Base-by-base conservation (phyloP, 768 basidiomycete genomes). In the Antrodiella citrinella region DNA sequence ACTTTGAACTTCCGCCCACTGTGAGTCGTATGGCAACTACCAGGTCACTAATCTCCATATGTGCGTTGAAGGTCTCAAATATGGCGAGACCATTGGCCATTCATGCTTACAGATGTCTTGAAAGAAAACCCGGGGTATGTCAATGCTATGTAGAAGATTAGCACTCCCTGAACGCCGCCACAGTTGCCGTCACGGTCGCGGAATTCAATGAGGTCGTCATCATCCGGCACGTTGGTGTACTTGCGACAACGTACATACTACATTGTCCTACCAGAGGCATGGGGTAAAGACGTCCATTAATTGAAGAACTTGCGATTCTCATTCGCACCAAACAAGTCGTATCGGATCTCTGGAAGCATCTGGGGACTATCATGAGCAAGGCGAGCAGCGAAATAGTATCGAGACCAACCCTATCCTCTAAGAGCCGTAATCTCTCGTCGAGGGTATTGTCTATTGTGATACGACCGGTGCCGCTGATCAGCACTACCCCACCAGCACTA, bases 261-360 rank as follows among this genome's bases (percentile, higher is more conserved):
- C 30, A 35, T 35, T 15, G 30, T 35, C 30, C 30, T 35, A 15
- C 30, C 30, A 35, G 15, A 7, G 30, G 30, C 15, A 35, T 35
- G 30, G 7, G 30, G 30, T 9, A 24, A 4, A 19, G 19, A 4
- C 23, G 4, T 19, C 45, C 46, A 38, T 66, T 49, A 88, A 64
- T 82, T 84, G 67, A 82, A 87, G 75, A 94, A 95, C 66, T 91
- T 93, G 61, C 94, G 82, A 72, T 95, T 97, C 67, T 80, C 76
- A 67, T 97, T 97, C 26, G 74, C 67, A 13, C 95, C 95, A 58
- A 95, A 98, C 42, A 97, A 74, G 59, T 92, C 86, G 55, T 74
- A 75, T 58, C 95, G 75, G 58, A 98, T 91, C 70, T 96, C 93
- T 1, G 95, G 95, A 21, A 98, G 74, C 95, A 97, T 97, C 91